Evolutionary conservation across 169 alveolate genomes (phyloP).

Genomic region (Plasmodium yoelii): DNA sequence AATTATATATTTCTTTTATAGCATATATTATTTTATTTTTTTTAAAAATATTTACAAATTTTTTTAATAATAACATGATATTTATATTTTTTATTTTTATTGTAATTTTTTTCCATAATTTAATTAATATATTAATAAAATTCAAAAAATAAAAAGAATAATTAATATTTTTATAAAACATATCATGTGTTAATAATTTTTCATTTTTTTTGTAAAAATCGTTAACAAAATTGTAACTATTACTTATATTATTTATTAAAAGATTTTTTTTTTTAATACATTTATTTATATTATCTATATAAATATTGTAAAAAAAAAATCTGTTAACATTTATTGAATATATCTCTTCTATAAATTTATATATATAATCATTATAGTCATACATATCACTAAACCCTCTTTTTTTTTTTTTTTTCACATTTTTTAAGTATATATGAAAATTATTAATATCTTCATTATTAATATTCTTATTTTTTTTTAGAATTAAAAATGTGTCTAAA

Average conservation of each 20-base stretch:
- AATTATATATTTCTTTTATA: background rate
- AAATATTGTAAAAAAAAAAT: constrained; percentile 33
- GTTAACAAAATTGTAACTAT: constrained; percentile 22
- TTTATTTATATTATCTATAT: constrained; percentile 35
- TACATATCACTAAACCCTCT: constrained; percentile 47
- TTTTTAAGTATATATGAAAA: constrained; percentile 34
- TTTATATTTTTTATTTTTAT: background rate
- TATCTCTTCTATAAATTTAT: constrained; percentile 8
- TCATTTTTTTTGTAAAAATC: constrained; percentile 48
- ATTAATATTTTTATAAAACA: constrained; percentile 26
- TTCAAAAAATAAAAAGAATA: constrained; percentile 34
- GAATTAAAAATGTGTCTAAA: constrained; percentile 16
- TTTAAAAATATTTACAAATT: constrained; percentile 4
- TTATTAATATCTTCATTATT: background rate
- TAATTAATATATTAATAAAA: constrained; percentile 28
- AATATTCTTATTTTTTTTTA: background rate
- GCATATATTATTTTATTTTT: background rate
- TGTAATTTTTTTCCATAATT: constrained; percentile 2
- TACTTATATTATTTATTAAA: constrained; percentile 30
- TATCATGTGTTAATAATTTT: constrained; percentile 19
- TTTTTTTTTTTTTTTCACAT: constrained; percentile 25
- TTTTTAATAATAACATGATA: background rate
- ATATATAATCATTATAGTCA: constrained; percentile 43
- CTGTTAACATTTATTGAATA: constrained; percentile 14
- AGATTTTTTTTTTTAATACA: constrained; percentile 24